Evolutionary conservation across 2,329 filamentous ascomycete genomes (phyloP).

Genomic region (Diaporthe vexans): DNA sequence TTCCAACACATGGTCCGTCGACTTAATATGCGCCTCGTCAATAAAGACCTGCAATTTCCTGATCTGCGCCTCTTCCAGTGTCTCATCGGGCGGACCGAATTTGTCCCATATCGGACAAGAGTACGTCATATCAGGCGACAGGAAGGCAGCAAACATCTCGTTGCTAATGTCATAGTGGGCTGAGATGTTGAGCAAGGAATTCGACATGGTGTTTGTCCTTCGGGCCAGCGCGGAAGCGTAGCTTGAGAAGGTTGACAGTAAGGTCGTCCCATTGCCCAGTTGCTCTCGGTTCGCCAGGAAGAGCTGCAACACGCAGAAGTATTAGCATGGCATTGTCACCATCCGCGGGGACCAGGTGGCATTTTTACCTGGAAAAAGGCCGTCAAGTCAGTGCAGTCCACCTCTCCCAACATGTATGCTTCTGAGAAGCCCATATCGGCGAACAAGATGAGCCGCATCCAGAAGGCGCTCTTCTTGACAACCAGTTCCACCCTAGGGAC

Average conservation of each 20-base stretch:
- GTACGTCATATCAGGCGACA: conserved; percentile 83
- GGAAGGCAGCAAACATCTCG: conserved; percentile 80
- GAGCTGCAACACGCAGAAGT: conserved; percentile 58
- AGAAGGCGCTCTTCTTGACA: conserved; percentile 77
- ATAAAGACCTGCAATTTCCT: conserved; percentile 78
- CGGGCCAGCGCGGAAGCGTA: conserved; percentile 71
- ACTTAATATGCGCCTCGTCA: conserved; percentile 72
- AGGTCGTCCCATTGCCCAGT: conserved; percentile 74
- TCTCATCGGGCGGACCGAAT: conserved; percentile 63
- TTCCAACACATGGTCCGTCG: conserved; percentile 78
- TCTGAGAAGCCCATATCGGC: conserved; percentile 83
- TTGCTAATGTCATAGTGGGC: conserved; percentile 85
- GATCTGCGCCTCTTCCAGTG: conserved; percentile 75
- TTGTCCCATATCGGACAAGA: conserved; percentile 77
- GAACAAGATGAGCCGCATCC: conserved; percentile 77
- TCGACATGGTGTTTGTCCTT: conserved; percentile 69
- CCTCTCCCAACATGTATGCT: conserved; percentile 80
- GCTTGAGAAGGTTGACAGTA: conserved; percentile 70
- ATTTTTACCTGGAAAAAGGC: conserved; percentile 74
- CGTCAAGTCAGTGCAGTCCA: conserved; percentile 76
- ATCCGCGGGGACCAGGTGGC: background rate
- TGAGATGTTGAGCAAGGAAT: conserved; percentile 74
- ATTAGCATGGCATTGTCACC: conserved; percentile 8
- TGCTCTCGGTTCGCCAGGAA: conserved; percentile 78
- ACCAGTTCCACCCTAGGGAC: conserved; percentile 66